Base-by-base conservation (phyloP, 305 asterid genomes). In the Coffea humblotiana region DNA sequence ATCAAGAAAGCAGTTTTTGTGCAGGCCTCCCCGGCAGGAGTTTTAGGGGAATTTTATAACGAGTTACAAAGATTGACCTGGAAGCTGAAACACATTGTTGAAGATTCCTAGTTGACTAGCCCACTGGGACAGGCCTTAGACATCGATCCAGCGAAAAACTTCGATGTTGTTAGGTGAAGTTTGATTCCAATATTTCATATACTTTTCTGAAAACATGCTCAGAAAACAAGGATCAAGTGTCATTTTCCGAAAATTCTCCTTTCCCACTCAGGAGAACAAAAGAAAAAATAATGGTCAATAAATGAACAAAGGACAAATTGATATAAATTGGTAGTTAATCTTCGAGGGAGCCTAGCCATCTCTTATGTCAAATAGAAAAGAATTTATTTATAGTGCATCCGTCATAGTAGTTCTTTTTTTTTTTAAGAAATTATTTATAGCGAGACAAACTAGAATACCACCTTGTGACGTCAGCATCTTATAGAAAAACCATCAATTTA, bases 31-130 rank as follows among this genome's bases (percentile, higher is more conserved):
- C 12, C 7, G 15, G 48, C 47, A 43, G 18, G 15, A 8, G 1
- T 27, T 27, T n/a, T 0, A 69, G n/a, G 16, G 10, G 23, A 25
- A 37, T 65, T 35, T 25, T 51, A 23, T 64, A 74, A 6, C 43
- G 27, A 66, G 79, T 51, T 25, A 66, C 56, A 69, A 64, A 48
- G 68, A 74, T 72, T 79, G 74, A 79, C 72, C 74, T 2, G 73
- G 47, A 29, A 25, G 56, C 49, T 63, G 64, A 79, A 72, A 64
- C 58, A 21, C 74, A 72, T 61, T 32, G 72, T 23, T 64, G 74
- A 64, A 79, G 78, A 32, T 72, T 72, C 78, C 52, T 23, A 37
- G 56, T 63, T 79, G 82, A 79, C 74, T 27, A 49, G 61, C 27
- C 40, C 74, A 79, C 77, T 48, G n/a, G 48, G 56, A 18, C 32